phyloP scores from a whole-genome alignment of 2,329 filamentous ascomycete genomes.

The Phyllosticta citriasiana region DNA sequence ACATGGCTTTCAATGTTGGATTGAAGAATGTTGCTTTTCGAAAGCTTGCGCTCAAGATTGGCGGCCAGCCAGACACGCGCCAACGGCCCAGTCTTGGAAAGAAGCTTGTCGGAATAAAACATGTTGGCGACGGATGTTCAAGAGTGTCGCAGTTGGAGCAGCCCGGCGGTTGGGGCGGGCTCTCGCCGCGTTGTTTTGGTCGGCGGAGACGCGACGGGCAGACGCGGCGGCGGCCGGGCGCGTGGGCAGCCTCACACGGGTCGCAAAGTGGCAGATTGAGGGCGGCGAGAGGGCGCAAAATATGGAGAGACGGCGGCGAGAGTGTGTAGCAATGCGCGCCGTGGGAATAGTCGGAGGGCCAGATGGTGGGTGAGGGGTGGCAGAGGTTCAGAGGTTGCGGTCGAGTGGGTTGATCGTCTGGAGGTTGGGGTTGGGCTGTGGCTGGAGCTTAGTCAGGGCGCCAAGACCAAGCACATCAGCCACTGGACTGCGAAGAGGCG shows the following conservation, averaged over 20 bases:
- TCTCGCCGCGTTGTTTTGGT: conserved; percentile 10
- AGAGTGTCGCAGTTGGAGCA: not conserved
- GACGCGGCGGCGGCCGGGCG: conserved; percentile 4
- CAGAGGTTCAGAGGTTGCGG: not conserved
- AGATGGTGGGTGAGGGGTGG: conserved; percentile 3
- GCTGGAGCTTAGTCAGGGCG: conserved; percentile 1
- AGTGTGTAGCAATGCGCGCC: not conserved
- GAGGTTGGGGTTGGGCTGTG: not conserved
- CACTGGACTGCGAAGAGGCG: too few relatives aligned
- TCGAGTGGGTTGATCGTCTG: not conserved
- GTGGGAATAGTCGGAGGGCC: not conserved
- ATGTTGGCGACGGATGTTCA: conserved; percentile 41
- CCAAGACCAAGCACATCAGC: not conserved
- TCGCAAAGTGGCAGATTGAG: not conserved
- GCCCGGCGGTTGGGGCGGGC: conserved; percentile 1
- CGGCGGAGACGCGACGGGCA: conserved; percentile 6
- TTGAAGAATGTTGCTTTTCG: conserved; percentile 90
- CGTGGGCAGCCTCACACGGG: conserved; percentile 4
- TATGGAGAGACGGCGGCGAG: not conserved
- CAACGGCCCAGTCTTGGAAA: conserved; percentile 93
- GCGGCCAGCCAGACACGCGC: conserved; percentile 97
- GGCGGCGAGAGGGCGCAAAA: not conserved
- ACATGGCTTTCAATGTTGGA: conserved; percentile 93
- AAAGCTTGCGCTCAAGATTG: conserved; percentile 96
- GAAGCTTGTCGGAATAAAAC: conserved; percentile 95